phyloP scores from a whole-genome alignment of 768 basidiomycete species.

The Agrocybe chaxingu region DNA sequence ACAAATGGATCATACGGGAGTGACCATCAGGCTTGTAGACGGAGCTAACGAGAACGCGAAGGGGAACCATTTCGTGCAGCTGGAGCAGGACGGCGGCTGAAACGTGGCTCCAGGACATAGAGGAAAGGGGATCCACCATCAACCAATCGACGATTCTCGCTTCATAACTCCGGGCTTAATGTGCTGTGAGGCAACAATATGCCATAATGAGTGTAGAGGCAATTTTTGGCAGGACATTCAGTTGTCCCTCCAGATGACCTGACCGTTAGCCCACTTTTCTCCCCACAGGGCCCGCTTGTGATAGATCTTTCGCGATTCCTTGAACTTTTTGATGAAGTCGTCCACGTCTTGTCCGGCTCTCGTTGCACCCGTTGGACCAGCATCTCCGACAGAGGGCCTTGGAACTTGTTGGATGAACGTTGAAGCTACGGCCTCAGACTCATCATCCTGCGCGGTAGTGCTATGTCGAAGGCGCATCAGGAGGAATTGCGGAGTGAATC shows the following conservation, averaged over 20 bases:
- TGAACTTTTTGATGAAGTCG: slow-evolving; percentile 85
- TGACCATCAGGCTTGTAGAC: no score
- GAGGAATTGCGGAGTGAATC: slow-evolving; percentile 84
- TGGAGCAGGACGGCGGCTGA: no score
- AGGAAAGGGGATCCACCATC: no score
- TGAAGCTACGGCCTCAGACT: slow-evolving; percentile 82
- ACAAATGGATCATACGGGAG: no score
- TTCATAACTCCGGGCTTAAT: no score
- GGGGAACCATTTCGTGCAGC: no score
- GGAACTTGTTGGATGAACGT: slow-evolving; percentile 69
- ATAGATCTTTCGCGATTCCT: slow-evolving; percentile 82
- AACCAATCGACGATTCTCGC: no score
- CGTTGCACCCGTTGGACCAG: slow-evolving; percentile 29
- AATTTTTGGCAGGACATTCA: slow-evolving; percentile 16
- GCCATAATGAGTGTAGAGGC: no score
- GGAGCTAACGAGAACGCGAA: no score
- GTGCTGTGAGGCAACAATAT: no score
- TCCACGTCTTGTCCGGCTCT: slow-evolving; percentile 63
- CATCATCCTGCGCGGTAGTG: slow-evolving; percentile 86
- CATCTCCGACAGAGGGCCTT: slow-evolving; percentile 20
- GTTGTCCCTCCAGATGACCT: slow-evolving; percentile 83
- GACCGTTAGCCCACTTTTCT: slow-evolving; percentile 80
- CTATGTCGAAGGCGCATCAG: slow-evolving; percentile 85
- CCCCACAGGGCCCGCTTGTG: slow-evolving; percentile 92
- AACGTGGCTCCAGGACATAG: no score